Conservation (phyloP, 2,329 filamentous ascomycete genomes). For the Exutisphaerella laricina region DNA sequence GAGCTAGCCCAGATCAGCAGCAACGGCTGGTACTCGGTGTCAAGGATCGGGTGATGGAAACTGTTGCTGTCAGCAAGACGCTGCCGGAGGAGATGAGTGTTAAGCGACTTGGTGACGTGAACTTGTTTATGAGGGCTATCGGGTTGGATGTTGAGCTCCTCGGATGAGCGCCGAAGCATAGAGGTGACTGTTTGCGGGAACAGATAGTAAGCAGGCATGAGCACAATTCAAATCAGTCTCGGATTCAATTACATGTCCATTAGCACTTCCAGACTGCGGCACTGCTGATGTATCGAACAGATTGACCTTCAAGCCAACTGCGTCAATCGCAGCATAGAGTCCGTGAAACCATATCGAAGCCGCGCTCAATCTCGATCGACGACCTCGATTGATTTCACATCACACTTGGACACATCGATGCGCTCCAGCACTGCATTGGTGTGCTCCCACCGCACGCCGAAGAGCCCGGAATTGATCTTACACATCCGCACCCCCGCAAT, state of each 20-base stretch:
- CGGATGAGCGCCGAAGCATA: no score
- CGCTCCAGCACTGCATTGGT: slow-evolving; percentile 43
- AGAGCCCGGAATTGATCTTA: slow-evolving; percentile 51
- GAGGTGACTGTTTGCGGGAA: no score
- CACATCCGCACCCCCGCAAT: slow-evolving; percentile 19
- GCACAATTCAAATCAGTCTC: no score
- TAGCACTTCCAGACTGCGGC: no score
- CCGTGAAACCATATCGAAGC: no score
- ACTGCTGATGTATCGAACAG: no score
- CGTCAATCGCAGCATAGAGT: no score
- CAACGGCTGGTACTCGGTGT: slow-evolving; percentile 90
- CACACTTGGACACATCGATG: slow-evolving; percentile 28
- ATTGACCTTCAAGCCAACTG: no score
- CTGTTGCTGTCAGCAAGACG: slow-evolving; percentile 80
- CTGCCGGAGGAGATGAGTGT: slow-evolving; percentile 80
- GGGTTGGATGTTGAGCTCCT: slow-evolving; percentile 89
- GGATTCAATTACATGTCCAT: no score
- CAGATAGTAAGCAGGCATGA: no score
- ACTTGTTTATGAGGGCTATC: slow-evolving; percentile 97
- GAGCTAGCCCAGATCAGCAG: slow-evolving; percentile 89
- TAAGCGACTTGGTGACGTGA: slow-evolving; percentile 83
- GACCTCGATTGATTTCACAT: slow-evolving; percentile 20
- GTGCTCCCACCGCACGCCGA: slow-evolving; percentile 50
- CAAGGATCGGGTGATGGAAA: slow-evolving; percentile 97
- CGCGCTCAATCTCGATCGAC: no score